Base-by-base conservation (phyloP, 768 basidiomycete species). In the Basidioascus undulatus region DNA sequence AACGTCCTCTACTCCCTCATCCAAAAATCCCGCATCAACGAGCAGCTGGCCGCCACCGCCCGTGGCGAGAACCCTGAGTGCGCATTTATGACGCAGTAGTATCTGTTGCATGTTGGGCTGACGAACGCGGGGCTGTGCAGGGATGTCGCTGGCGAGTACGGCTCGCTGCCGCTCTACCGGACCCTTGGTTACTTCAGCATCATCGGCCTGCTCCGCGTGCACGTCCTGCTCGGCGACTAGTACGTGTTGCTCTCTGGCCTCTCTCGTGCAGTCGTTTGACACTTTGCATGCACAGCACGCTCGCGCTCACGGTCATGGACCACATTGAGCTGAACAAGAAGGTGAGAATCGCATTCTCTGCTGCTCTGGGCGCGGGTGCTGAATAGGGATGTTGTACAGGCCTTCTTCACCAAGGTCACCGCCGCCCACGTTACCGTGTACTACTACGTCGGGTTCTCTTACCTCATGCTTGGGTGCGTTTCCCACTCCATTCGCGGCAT, bases 1-100 rank as follows among this genome's bases (percentile, higher is more conserved):
- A 96, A 98, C 61, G 89, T 98, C 30, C 68, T 98, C 21, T 98
- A 98, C 64, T 94, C 86, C 16, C 69, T 98, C 51, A 87, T 98
- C 48, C 89, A 96, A 69, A 96, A 96, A 60, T 82, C 79, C 5
- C 75, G 74, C 58, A 80, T 86, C 59, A 84, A 87, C 59, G 86
- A 94, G 57, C 81, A 86, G 59, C 73, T 98, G 44, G 55, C 64
- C 44, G 87, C 89, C 6, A 69, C 74, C 43, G 71, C 79, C 51
- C 66, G 74, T 48, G 80, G 83, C 20, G 78, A 79, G 58, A 65
- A 70, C 8, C 62, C 69, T 0, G 83, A 86, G 46, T 37, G 12
- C 11, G 13, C 13, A 16, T 35, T 3, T 13, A 24, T 18, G 28
- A 45, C 44, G n/a, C 18, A 27, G 6, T 5, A 39, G 18, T n/a